phyloP scores from a whole-genome alignment of 1,284 basidiomycete genomes.

The Trametes versicolor region DNA sequence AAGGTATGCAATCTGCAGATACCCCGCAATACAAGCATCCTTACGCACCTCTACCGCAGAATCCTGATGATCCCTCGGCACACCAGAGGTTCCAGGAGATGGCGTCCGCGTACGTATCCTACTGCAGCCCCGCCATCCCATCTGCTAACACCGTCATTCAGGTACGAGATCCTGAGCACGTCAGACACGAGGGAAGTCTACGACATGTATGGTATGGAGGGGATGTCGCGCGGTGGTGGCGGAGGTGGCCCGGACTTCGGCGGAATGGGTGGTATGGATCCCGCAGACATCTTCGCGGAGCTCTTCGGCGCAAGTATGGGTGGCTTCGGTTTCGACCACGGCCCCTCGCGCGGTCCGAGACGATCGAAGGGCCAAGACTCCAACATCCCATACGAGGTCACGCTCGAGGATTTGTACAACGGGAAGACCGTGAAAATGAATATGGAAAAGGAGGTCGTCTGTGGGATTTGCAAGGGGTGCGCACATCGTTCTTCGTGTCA shows the following conservation, averaged over 20 bases:
- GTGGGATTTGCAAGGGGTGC: slow-evolving; percentile 84
- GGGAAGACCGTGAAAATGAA: slow-evolving; percentile 92
- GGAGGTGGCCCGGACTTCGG: slow-evolving; percentile 52
- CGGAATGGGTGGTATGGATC: slow-evolving; percentile 57
- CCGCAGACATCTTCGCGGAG: slow-evolving; percentile 80
- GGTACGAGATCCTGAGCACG: slow-evolving; percentile 90
- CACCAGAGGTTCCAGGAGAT: slow-evolving; percentile 90
- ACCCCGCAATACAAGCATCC: too few species aligned
- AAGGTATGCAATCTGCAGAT: slow-evolving; percentile 55
- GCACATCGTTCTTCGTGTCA: slow-evolving; percentile 36
- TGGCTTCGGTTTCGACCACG: slow-evolving; percentile 64
- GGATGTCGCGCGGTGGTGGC: slow-evolving; percentile 58
- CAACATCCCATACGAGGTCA: slow-evolving; percentile 85
- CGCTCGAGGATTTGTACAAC: slow-evolving; percentile 92
- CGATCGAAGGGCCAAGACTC: slow-evolving; percentile 75
- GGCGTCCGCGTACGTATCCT: slow-evolving; percentile 76
- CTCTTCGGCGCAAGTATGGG: slow-evolving; percentile 70
- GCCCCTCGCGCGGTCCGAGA: slow-evolving; percentile 51
- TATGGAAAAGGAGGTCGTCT: slow-evolving; percentile 88
- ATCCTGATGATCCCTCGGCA: slow-evolving; percentile 81
- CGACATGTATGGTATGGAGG: slow-evolving; percentile 83
- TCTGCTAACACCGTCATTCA: slow-evolving; percentile 40
- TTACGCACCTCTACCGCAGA: slow-evolving; percentile 52
- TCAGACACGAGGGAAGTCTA: slow-evolving; percentile 82
- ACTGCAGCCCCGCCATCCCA: background rate